Base-by-base conservation (phyloP, 192 early-diverging fungal genomes). In the Gamsiella multidivaricata region DNA sequence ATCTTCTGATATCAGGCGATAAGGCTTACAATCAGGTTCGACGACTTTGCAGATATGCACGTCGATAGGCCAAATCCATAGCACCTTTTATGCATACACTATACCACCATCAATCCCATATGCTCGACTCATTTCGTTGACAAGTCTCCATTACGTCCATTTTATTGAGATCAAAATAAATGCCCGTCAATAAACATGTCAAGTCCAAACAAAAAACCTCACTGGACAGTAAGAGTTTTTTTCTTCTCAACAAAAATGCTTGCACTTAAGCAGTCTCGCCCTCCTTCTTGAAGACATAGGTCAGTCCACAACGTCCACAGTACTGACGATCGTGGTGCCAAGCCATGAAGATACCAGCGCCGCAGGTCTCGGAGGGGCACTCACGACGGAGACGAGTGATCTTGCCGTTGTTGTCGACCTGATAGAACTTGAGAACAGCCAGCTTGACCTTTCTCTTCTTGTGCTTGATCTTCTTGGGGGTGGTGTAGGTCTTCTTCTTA, bases 401-500 rank as follows among this genome's bases (percentile, higher is more conserved):
- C 90, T 97, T 96, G 73, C 96, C 95, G 81, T 92, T 90, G 79
- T 92, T 91, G 61, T 99, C 97, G 56, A 99, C 96, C 93, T 99
- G 96, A 91, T 98, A 99, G 93, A 91, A 97, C 91, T 98, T 97
- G 83, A 99, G 90, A 73, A 98, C 94, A 36, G 96, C 94, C 78
- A 99, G 88, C 90, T 99, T 99, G 83, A 98, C 96, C 90, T 98
- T 98, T 92, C 94, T 96, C 83, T 91, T 88, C 94, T 98, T 98
- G 91, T 99, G 96, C 83, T 95, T 93, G 80, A 95, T 96, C 92
- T 98, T 98, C 94, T 99, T 98, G 86, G 97, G 97, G 65, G 97
- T 99, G 75, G 96, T 99, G 92, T 99, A 98, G 66, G 90, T 93
- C 96, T 99, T 99, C 96, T 99, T 99, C 92, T 98, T 99, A 73